Evolutionary conservation across 495 filamentous ascomycete genomes (phyloP), one percentile per base, ranked within the genome.

Genomic region (Rhypophila decipiens): DNA sequence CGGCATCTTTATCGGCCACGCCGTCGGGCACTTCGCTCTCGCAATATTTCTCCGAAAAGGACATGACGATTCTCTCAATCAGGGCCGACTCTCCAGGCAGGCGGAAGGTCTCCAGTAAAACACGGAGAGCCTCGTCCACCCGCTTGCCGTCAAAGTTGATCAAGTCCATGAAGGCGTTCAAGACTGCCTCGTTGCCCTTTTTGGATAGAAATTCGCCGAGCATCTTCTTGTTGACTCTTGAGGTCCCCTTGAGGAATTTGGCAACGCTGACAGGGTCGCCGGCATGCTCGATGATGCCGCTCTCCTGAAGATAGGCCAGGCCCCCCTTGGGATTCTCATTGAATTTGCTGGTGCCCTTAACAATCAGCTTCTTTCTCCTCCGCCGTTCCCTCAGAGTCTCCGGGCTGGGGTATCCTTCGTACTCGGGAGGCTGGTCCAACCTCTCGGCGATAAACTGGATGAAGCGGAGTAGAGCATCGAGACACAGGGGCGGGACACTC

Each of bases 141-240:
- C 86, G 80, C 62, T 88, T 90, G 12, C 83, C 88, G 1, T 76
- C 70, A 59, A 99, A 99, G 58, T 96, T 85, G 52, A 96, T 88
- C 43, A 80, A 71, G 35, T 86, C 80, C 46, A 99, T 78, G 58
- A 96, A 96, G 5, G 84, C 88, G 43, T 80, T 79, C 38, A 97
- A 70, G 33, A 96, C 79, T 9, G 69, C 71, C 55, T 90, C 90
- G 47, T 97, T 91, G 35, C 82, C 76, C 54, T 80, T 87, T 61
- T 96, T 97, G 0, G 91, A 90, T 17, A 99, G 72, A 60, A 84
- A 99, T 17, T 97, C 93, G 24, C 93, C 93, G 3, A 99, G 75
- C 0, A 88, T 71, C 53, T 80, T 90, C 70, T 99, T 99, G 47
- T 93, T 90, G 22, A 96, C 70, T 41, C 94, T 74, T 2, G 83